Evolutionary conservation across 2,329 filamentous ascomycete species (phyloP), one percentile per base, ranked within the genome.

Genomic region (Colletotrichum sp.): DNA sequence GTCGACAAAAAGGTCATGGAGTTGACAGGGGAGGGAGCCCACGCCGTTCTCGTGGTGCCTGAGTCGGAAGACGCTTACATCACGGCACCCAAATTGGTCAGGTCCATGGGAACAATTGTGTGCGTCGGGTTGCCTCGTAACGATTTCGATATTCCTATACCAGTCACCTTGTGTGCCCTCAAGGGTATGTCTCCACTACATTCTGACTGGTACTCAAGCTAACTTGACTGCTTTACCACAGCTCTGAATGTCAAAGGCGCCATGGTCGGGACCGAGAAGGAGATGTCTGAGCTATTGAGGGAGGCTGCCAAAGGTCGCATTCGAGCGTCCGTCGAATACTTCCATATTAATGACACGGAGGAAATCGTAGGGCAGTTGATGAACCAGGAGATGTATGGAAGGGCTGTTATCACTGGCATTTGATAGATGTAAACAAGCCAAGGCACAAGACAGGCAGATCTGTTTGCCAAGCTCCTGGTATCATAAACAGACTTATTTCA

Each of bases 21-120:
- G 0, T 21, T 84, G 1, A 83, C 82, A 0, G 74, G 63, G 0
- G 83, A 84, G 13, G 83, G 82, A 0, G 82, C 82, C 1, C 77
- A 80, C 4, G 82, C 81, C 6, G 69, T 80, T 0, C 6, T 83
- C 2, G 81, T 83, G 0, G 82, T 83, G 0, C 77, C 82, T 0
- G 82, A 77, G 0, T 78, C 82, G 0, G 77, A 81, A 34, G 78
- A 77, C 0, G 82, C 82, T 0, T 83, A 83, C 2, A 18, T 68
- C 0, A 18, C 79, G 16, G 80, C 82, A 0, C 81, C 81, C 0
- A 75, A 4, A 1, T 5, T 83, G 2, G 81, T 80, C 0, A 75
- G 78, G 14, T 81, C 82, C 2, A 80, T 80, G 77, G 82, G 79
- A 4, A 70, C 78, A 0, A 78, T 83, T 4, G 74, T 81, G 2